phyloP scores from a whole-genome alignment of 805 yeast species.

The Debaryomyces maramus region DNA sequence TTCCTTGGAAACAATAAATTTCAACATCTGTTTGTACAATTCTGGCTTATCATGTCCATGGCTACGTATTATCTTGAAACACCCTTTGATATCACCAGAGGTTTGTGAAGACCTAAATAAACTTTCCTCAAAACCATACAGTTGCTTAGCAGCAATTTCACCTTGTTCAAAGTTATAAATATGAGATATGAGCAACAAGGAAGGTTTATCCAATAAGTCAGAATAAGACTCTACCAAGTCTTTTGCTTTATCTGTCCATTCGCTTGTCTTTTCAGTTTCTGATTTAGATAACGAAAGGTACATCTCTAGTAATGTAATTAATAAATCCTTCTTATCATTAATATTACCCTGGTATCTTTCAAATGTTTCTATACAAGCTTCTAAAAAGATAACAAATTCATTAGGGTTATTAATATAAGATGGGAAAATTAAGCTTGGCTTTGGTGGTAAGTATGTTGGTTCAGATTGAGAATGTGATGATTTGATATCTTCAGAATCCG shows the following conservation, averaged over 20 bases:
- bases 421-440: conserved; percentile 82
- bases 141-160: conserved; percentile 41
- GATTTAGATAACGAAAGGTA: conserved; percentile 60
- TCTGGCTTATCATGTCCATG: conserved; percentile 65
- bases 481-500: conserved; percentile 14
- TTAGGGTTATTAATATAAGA: conserved; percentile 83
- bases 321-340: conserved; percentile 69
- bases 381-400: conserved; percentile 88
- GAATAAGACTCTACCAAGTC: conserved; percentile 48
- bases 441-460: conserved; percentile 88
- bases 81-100: conserved; percentile 54
- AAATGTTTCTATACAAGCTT: conserved; percentile 82
- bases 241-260: conserved; percentile 70
- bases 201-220: conserved; percentile 53
- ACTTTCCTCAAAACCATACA: conserved; percentile 54
- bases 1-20: conserved; percentile 58
- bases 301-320: conserved; percentile 79
- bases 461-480: conserved; percentile 14
- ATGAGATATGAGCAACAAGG: conserved; percentile 57
- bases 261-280: conserved; percentile 30
- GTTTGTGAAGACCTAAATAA: conserved; percentile 66
- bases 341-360: conserved; percentile 70
- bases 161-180: conserved; percentile 55
- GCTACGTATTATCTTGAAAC: conserved; percentile 55
- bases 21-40: conserved; percentile 63